Evolutionary conservation across 2,329 filamentous ascomycete genomes (phyloP).

Genomic region (Dothistroma septosporum): DNA sequence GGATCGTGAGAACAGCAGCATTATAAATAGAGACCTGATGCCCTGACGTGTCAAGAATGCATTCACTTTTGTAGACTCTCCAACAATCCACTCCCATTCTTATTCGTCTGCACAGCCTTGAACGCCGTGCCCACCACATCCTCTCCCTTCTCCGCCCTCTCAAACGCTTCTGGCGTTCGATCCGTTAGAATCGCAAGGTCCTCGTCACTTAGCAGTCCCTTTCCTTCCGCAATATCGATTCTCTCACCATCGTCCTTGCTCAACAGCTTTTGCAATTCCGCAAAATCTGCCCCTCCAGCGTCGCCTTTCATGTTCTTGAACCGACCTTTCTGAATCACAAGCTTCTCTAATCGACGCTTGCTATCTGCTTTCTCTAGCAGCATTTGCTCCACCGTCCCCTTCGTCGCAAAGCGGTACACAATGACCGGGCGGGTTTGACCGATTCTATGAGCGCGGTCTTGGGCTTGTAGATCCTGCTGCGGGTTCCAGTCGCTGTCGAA

Average conservation of each 20-base stretch:
- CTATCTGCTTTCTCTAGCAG: conserved; percentile 83
- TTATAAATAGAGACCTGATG: neutral
- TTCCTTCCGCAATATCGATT: conserved; percentile 55
- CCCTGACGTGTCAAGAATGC: neutral
- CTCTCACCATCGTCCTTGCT: conserved; percentile 63
- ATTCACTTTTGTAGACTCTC: conserved; percentile 44
- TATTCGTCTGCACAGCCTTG: conserved; percentile 67
- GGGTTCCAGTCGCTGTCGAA: conserved; percentile 94
- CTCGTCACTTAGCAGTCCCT: conserved; percentile 65
- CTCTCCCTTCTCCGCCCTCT: conserved; percentile 70
- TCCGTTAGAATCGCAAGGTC: conserved; percentile 79
- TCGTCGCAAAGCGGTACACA: conserved; percentile 88
- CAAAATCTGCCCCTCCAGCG: conserved; percentile 46
- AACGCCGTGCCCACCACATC: conserved; percentile 60
- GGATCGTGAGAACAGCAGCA: neutral
- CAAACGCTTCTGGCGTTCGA: conserved; percentile 63
- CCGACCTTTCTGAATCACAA: conserved; percentile 91
- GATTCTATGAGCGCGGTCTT: conserved; percentile 91
- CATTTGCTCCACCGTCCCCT: conserved; percentile 85
- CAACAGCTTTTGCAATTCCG: conserved; percentile 46
- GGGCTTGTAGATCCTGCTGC: conserved; percentile 92
- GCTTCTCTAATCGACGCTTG: conserved; percentile 85
- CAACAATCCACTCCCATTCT: conserved; percentile 47
- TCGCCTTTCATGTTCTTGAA: conserved; percentile 55
- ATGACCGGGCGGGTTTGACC: conserved; percentile 89